phyloP scores from a whole-genome alignment of 73 alveolate species.

The Paramecium sexaurelia region DNA sequence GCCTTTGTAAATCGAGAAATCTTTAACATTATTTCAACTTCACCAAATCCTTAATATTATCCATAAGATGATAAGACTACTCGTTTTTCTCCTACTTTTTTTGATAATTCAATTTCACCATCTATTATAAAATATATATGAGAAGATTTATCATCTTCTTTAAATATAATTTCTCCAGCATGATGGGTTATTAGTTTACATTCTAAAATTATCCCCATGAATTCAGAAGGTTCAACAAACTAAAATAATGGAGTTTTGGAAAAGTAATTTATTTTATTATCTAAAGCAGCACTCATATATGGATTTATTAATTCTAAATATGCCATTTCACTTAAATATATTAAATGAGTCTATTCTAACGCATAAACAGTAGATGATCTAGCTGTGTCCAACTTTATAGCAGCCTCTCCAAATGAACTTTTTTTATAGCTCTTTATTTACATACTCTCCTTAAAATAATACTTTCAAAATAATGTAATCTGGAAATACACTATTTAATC shows the following conservation, averaged over 20 bases:
- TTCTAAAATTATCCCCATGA: constrained; percentile 42
- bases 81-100: not conserved
- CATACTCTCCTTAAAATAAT: constrained; percentile 52
- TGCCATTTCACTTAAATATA: constrained; percentile 14
- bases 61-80: constrained; percentile 44
- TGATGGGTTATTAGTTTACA: not conserved
- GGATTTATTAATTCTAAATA: constrained; percentile 21
- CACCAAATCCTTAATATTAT: constrained; percentile 5
- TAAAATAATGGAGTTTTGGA: not conserved
- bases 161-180: constrained; percentile 1
- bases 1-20: not conserved
- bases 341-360: constrained; percentile 21
- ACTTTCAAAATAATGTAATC: constrained; percentile 21
- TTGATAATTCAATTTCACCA: constrained; percentile 33
- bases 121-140: constrained; percentile 9
- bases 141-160: not conserved
- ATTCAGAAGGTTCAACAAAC: not conserved
- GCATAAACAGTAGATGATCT: constrained; percentile 46
- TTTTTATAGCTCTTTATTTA: not conserved
- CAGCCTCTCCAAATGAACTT: constrained; percentile 49
- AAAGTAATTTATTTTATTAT: constrained; percentile 31
- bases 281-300: not conserved
- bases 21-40: constrained; percentile 29
- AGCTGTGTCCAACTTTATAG: constrained; percentile 34
- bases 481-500: constrained; percentile 33